These are phyloP conservation scores for Whalleya microplaca DNA, from an alignment of 2,329 filamentous ascomycete species.

Conservation along the genomic window DNA sequence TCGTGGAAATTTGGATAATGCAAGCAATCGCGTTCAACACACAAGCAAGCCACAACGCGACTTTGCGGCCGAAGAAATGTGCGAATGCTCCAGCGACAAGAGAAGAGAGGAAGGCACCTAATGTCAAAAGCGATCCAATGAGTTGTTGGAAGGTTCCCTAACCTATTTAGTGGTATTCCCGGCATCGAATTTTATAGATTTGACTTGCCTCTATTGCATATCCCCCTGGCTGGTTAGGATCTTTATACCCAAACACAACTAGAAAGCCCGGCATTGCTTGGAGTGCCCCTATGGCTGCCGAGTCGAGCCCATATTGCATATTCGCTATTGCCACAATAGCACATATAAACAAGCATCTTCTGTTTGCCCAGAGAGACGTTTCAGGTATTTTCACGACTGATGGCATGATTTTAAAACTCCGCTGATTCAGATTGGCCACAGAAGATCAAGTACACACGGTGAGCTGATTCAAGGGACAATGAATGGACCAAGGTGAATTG, in stretches of 20 bases:
- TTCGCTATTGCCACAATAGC: slow-evolving; percentile 51
- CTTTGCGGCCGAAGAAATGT: slow-evolving; percentile 49
- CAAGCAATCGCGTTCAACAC: slow-evolving; percentile 47
- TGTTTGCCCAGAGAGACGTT: slow-evolving; percentile 43
- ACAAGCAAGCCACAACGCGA: slow-evolving; percentile 52
- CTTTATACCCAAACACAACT: slow-evolving; percentile 52
- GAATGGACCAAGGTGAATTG: no score
- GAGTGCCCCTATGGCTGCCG: slow-evolving; percentile 47
- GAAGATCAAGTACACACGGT: background rate
- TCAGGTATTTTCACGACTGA: slow-evolving; percentile 31
- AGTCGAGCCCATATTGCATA: slow-evolving; percentile 57
- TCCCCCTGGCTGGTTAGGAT: slow-evolving; percentile 39
- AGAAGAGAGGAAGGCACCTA: slow-evolving; percentile 54
- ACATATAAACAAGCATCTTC: slow-evolving; percentile 51
- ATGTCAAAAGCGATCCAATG: slow-evolving; percentile 54
- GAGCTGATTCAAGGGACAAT: no score
- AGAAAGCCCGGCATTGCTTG: slow-evolving; percentile 57
- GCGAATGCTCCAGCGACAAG: slow-evolving; percentile 52
- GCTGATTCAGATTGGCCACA: background rate
- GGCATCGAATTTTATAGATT: slow-evolving; percentile 11
- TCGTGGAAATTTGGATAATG: slow-evolving; percentile 48
- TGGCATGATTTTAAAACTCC: slow-evolving; percentile 24
- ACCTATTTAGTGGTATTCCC: slow-evolving; percentile 26
- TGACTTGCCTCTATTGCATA: slow-evolving; percentile 46
- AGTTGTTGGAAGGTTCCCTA: slow-evolving; percentile 55